These are phyloP conservation scores for Spergularia bocconei DNA, from an alignment of 148 eudicot species.

Conservation along the genomic window DNA sequence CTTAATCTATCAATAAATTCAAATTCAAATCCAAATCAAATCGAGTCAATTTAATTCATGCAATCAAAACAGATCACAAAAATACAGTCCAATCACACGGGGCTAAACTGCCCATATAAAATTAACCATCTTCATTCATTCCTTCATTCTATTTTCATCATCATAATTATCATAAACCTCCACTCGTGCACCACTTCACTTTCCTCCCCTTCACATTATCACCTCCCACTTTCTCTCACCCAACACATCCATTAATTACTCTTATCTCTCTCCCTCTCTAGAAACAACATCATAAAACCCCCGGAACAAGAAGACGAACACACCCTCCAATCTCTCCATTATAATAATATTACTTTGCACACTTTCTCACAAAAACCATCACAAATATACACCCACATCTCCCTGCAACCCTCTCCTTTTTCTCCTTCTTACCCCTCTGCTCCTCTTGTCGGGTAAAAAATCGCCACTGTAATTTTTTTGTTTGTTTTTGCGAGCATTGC, in stretches of 20 bases:
- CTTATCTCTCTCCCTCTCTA: neutral
- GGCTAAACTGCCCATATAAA: too few relatives aligned
- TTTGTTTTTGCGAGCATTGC: conserved; percentile 12
- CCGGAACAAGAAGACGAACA: neutral
- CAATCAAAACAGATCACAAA: too few relatives aligned
- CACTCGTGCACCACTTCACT: conserved; percentile 26
- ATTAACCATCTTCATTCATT: too few relatives aligned
- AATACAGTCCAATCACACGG: too few relatives aligned
- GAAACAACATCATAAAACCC: neutral
- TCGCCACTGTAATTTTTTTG: neutral
- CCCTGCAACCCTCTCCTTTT: neutral
- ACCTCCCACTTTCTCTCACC: neutral
- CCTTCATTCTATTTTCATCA: conserved; percentile 1
- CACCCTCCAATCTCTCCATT: neutral
- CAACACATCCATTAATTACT: conserved; percentile 18
- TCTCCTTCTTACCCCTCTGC: conserved; percentile 7
- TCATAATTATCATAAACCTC: neutral
- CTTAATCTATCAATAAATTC: too few relatives aligned
- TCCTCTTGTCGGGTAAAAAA: conserved; percentile 22
- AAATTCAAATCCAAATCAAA: too few relatives aligned
- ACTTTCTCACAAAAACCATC: neutral
- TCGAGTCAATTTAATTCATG: too few relatives aligned
- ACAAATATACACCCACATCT: conserved; percentile 7
- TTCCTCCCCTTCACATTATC: neutral
- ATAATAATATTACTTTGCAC: neutral